phyloP scores from a whole-genome alignment of 2,329 filamentous ascomycete genomes.

The Botryotinia calthae region DNA sequence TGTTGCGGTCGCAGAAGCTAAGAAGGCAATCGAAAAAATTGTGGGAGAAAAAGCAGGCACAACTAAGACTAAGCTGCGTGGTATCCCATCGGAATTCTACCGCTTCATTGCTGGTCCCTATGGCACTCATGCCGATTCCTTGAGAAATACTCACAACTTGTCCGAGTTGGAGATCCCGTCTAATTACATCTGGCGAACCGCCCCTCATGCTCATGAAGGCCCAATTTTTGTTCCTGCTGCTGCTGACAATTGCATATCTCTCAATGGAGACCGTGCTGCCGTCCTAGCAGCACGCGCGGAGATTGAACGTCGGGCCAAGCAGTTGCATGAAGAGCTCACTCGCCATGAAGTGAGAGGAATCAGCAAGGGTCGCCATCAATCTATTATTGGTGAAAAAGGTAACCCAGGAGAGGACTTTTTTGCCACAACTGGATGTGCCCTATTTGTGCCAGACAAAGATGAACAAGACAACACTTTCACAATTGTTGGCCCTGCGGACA shows the following conservation, averaged over 20 bases:
- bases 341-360: constrained; percentile 65
- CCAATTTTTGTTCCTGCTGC: constrained; percentile 69
- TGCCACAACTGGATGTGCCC: constrained; percentile 82
- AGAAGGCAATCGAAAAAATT: constrained; percentile 80
- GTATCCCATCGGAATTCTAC: constrained; percentile 88
- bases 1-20: constrained; percentile 79
- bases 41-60: constrained; percentile 82
- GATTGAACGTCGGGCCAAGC: constrained; percentile 74
- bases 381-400: constrained; percentile 84
- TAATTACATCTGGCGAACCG: constrained; percentile 68
- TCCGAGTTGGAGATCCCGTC: constrained; percentile 80
- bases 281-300: constrained; percentile 77
- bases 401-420: constrained; percentile 83
- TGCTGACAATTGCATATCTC: constrained; percentile 73
- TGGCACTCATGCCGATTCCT: constrained; percentile 62
- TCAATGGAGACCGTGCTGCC: constrained; percentile 80
- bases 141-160: constrained; percentile 69
- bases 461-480: constrained; percentile 74
- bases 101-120: constrained; percentile 87
- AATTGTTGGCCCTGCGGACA: constrained; percentile 74
- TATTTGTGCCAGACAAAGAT: constrained; percentile 73
- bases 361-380: constrained; percentile 85
- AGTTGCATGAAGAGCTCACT: constrained; percentile 70
- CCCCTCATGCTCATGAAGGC: constrained; percentile 59
- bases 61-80: constrained; percentile 75